A percentile compares a stretch with the other conserved stretches of the same genome.
Conservation (phyloP, 805 yeast genomes). For the Kluyveromyces lactis region DNA sequence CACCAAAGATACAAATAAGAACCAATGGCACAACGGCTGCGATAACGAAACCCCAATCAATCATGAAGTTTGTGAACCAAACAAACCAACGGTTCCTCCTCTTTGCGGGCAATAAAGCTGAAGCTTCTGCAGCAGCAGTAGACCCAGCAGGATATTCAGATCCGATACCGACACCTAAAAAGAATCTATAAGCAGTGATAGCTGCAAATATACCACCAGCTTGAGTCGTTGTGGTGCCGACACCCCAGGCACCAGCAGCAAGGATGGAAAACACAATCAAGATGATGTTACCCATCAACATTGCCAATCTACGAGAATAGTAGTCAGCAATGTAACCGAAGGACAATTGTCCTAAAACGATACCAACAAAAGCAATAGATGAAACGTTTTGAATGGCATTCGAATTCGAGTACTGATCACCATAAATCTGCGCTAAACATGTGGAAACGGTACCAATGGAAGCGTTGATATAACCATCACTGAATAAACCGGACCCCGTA, state of each 20-base stretch:
- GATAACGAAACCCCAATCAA: constrained; percentile 78
- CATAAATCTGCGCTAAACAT: constrained; percentile 60
- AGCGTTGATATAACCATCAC: constrained; percentile 89
- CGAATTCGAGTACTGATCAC: constrained; percentile 50
- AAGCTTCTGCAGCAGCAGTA: constrained; percentile 88
- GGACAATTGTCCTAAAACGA: constrained; percentile 73
- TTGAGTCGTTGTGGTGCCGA: constrained; percentile 42
- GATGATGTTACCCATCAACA: constrained; percentile 69
- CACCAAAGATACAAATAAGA: constrained; percentile 71
- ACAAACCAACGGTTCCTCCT: constrained; percentile 81
- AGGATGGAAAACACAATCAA: constrained; percentile 72
- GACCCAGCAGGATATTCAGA: constrained; percentile 94
- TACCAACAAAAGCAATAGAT: constrained; percentile 87
- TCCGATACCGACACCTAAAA: constrained; percentile 88
- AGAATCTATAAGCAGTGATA: constrained; percentile 74
- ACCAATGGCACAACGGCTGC: constrained; percentile 84
- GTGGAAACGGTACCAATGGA: constrained; percentile 72
- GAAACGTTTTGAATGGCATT: constrained; percentile 72
- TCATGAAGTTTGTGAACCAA: constrained; percentile 84
- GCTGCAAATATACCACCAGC: constrained; percentile 71
- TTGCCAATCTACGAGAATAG: constrained; percentile 72
- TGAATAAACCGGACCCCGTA: constrained; percentile 87
- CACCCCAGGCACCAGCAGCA: constrained; percentile 86
- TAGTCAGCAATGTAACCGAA: constrained; percentile 81
- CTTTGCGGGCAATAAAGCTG: constrained; percentile 70